Conservation (phyloP, 352 stramenopile species). For the Phytophthora crassamura region DNA sequence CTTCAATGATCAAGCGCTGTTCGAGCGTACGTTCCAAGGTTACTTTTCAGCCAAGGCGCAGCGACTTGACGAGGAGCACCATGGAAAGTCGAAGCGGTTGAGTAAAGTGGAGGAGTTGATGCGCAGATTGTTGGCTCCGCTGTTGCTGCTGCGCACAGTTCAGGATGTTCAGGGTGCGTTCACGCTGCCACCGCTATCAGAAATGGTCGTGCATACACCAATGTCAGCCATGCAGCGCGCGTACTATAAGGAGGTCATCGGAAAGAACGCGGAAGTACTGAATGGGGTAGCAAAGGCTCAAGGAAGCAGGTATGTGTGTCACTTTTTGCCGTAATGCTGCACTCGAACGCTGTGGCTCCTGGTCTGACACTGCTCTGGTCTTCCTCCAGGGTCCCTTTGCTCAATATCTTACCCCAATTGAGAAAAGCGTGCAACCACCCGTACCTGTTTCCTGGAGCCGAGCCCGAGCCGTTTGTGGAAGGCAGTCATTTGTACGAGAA, state of each 20-base stretch:
- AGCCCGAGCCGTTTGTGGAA: slow-evolving; percentile 79
- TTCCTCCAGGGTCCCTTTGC: slow-evolving; percentile 76
- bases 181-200: slow-evolving; percentile 70
- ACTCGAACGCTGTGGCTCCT: neutral
- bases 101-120: slow-evolving; percentile 57
- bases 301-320: slow-evolving; percentile 27
- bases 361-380: slow-evolving; percentile 11
- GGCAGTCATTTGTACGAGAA: slow-evolving; percentile 76
- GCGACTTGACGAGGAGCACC: slow-evolving; percentile 35
- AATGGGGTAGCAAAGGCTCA: slow-evolving; percentile 49
- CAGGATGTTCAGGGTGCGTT: slow-evolving; percentile 76
- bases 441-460: slow-evolving; percentile 93
- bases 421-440: slow-evolving; percentile 83
- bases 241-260: slow-evolving; percentile 85
- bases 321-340: neutral
- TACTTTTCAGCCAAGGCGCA: slow-evolving; percentile 79
- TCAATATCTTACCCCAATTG: slow-evolving; percentile 98
- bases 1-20: slow-evolving; percentile 70
- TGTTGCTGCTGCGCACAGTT: slow-evolving; percentile 73
- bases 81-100: slow-evolving; percentile 28
- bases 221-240: slow-evolving; percentile 81
- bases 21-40: slow-evolving; percentile 56
- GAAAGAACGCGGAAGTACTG: slow-evolving; percentile 62
- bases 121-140: slow-evolving; percentile 57
- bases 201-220: slow-evolving; percentile 81